Percentiles rank a stretch among this genome's conserved stretches.
Conservation (phyloP, 345 rosid genomes). For the Rhizophora apiculata region DNA sequence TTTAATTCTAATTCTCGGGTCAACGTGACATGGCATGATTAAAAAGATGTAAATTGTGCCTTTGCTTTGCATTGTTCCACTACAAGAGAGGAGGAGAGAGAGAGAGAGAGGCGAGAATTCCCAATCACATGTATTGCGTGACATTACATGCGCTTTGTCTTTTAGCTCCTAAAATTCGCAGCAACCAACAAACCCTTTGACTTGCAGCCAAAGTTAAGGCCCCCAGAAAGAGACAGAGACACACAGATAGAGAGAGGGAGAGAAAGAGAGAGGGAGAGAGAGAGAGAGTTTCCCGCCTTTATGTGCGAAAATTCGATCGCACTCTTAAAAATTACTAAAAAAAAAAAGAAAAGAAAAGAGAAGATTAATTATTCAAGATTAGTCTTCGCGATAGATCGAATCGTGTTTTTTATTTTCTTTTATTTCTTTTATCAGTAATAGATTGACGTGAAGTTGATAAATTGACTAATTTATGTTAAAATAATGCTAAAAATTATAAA, state of each 20-base stretch:
- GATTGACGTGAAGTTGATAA: no score
- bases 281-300: conserved; percentile 40
- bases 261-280: not conserved
- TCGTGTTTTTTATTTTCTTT: no score
- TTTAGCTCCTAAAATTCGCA: conserved; percentile 30
- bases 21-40: no score
- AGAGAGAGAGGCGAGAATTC: not conserved
- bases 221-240: not conserved
- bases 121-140: conserved; percentile 22
- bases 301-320: conserved; percentile 29
- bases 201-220: conserved; percentile 31
- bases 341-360: not conserved
- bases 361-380: no score
- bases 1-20: no score
- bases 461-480: no score
- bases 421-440: no score
- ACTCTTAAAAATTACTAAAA: not conserved
- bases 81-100: not conserved
- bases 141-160: conserved; percentile 26
- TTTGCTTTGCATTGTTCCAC: no score
- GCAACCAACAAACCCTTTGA: conserved; percentile 62
- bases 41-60: no score
- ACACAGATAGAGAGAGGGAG: not conserved
- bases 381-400: no score
- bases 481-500: no score